Evolutionary conservation across 345 rosid species (phyloP).

Genomic region (Lumnitzera littorea): DNA sequence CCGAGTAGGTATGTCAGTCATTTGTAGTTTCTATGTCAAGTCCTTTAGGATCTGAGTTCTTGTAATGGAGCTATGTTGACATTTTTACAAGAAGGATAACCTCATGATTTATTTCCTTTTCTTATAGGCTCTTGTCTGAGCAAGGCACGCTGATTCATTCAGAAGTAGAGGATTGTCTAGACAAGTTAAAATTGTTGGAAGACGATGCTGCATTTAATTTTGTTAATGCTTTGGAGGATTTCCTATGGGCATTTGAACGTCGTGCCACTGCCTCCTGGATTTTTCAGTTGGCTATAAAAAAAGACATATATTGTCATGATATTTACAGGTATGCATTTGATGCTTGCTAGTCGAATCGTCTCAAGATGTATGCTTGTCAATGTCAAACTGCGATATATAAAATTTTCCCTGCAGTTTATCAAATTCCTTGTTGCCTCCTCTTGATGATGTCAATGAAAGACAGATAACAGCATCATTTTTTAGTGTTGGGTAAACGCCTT

Average conservation of each 20-base stretch:
- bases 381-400: not conserved
- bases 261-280: slow-evolving; percentile 93
- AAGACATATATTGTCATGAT: slow-evolving; percentile 54
- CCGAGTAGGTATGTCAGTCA: slow-evolving; percentile 56
- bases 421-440: not conserved
- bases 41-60: not conserved
- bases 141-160: slow-evolving; percentile 46
- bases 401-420: not conserved
- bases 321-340: slow-evolving; percentile 60
- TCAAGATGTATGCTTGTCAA: not conserved
- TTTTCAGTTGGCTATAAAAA: slow-evolving; percentile 76
- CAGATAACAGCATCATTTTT: too few relatives aligned
- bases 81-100: not conserved
- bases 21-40: not conserved
- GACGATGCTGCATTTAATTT: slow-evolving; percentile 88
- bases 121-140: slow-evolving; percentile 62
- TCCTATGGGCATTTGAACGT: slow-evolving; percentile 89
- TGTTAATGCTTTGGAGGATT: slow-evolving; percentile 76
- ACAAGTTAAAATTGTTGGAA: slow-evolving; percentile 51
- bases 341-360: not conserved
- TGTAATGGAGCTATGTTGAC: not conserved
- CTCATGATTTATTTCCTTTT: slow-evolving; percentile 12
- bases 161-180: slow-evolving; percentile 63
- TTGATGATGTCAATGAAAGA: not conserved
- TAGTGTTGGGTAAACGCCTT: too few relatives aligned